Evolutionary conservation across 768 basidiomycete species (phyloP).

Genomic region (Suillus lakei): DNA sequence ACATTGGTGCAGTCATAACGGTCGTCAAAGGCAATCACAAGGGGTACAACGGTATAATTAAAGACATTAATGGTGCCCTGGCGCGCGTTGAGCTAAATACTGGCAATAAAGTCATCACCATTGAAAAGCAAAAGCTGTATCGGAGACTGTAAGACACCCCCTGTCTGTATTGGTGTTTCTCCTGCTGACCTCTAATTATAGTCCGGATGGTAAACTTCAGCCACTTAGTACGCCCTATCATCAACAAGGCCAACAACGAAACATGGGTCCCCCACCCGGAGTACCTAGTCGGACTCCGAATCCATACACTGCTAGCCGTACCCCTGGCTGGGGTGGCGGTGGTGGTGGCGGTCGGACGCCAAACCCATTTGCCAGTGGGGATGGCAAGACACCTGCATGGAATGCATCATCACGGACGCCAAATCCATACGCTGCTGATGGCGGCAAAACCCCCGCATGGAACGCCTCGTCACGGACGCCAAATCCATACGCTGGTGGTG

Average conservation of each 20-base stretch:
- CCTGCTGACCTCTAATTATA: conserved; percentile 29
- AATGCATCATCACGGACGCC: conserved; percentile 68
- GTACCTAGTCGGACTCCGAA: conserved; percentile 45
- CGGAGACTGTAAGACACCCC: conserved; percentile 65
- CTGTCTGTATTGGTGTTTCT: neutral
- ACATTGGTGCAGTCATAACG: conserved; percentile 78
- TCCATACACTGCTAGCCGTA: conserved; percentile 44
- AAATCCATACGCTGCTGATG: conserved; percentile 63
- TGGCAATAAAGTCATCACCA: conserved; percentile 86
- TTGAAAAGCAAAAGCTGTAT: conserved; percentile 80
- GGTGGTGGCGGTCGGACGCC: conserved; percentile 57
- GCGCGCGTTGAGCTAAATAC: conserved; percentile 91
- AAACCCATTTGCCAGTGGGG: conserved; percentile 65
- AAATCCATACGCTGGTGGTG: conserved; percentile 60
- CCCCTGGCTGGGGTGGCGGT: conserved; percentile 41
- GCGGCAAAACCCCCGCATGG: conserved; percentile 74
- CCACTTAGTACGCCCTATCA: conserved; percentile 48
- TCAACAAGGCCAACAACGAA: conserved; percentile 28
- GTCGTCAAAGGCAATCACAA: conserved; percentile 90
- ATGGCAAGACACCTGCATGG: conserved; percentile 67
- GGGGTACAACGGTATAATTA: conserved; percentile 89
- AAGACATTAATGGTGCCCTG: conserved; percentile 88
- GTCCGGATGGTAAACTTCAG: conserved; percentile 60
- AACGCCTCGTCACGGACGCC: conserved; percentile 66
- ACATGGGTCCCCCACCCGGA: conserved; percentile 42